phyloP scores from a whole-genome alignment of 345 rosid genomes.

The Eucalyptus fibrosa region DNA sequence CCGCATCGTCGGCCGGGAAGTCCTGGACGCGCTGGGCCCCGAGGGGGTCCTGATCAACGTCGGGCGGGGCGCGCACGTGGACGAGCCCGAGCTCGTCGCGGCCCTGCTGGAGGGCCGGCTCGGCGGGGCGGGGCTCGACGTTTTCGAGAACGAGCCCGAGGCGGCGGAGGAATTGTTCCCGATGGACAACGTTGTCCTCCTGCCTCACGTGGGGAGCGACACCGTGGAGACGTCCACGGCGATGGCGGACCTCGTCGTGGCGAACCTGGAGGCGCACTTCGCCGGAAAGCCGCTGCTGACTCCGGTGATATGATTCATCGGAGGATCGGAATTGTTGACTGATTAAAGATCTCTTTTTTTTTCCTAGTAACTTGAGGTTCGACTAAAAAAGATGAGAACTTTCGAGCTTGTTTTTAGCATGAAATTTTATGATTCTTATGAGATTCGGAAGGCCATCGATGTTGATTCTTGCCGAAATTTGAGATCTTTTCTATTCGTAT shows the following conservation, averaged over 20 bases:
- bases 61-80: slow-evolving; percentile 42
- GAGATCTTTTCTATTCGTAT: background rate
- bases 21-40: slow-evolving; percentile 52
- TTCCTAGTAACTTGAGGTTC: background rate
- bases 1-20: slow-evolving; percentile 26
- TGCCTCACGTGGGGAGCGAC: slow-evolving; percentile 51
- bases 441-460: background rate
- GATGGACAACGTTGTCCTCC: slow-evolving; percentile 41
- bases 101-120: slow-evolving; percentile 52
- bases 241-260: slow-evolving; percentile 36
- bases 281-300: slow-evolving; percentile 15
- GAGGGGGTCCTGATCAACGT: slow-evolving; percentile 53
- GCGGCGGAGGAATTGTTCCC: slow-evolving; percentile 35
- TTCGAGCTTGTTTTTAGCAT: background rate
- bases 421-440: background rate
- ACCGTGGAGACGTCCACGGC: slow-evolving; percentile 30
- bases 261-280: slow-evolving; percentile 32
- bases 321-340: background rate
- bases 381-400: background rate
- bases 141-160: slow-evolving; percentile 41
- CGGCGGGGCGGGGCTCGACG: slow-evolving; percentile 55
- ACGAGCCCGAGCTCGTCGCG: slow-evolving; percentile 48
- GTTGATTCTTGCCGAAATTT: background rate
- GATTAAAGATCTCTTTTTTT: background rate
- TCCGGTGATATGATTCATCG: slow-evolving; percentile 5